phyloP scores from a whole-genome alignment of 2,329 filamentous ascomycete genomes.

The Sporothrix luriei region DNA sequence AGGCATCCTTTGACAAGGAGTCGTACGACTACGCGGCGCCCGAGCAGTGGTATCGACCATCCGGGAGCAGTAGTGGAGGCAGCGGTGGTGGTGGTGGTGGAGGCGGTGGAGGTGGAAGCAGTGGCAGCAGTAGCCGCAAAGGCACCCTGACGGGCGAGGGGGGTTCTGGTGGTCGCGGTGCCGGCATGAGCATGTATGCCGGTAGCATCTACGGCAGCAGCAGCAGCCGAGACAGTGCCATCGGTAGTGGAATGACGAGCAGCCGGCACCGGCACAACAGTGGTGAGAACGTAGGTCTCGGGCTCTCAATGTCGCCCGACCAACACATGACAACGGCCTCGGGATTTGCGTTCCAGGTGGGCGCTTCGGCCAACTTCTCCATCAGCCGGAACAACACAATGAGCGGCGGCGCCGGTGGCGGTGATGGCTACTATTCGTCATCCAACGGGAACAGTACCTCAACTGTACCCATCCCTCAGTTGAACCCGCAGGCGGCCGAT shows the following conservation, averaged over 20 bases:
- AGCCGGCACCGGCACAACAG: background rate
- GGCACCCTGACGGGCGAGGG: conserved; percentile 29
- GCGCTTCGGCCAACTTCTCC: conserved; percentile 43
- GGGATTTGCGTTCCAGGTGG: conserved; percentile 16
- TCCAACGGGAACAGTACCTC: conserved; percentile 35
- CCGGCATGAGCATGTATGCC: conserved; percentile 43
- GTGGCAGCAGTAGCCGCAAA: conserved; percentile 41
- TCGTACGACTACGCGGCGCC: conserved; percentile 73
- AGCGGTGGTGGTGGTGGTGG: background rate
- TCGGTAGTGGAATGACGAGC: background rate
- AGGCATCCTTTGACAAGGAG: conserved; percentile 63
- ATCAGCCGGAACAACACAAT: conserved; percentile 43
- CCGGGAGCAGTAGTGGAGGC: conserved; percentile 41
- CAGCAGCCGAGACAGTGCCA: conserved; percentile 34
- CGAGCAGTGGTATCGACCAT: conserved; percentile 60
- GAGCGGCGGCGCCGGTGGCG: background rate
- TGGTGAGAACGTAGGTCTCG: background rate
- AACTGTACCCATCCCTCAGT: conserved; percentile 47
- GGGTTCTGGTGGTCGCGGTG: conserved; percentile 26
- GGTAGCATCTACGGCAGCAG: conserved; percentile 42
- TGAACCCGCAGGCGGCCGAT: conserved; percentile 63
- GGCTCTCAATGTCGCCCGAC: conserved; percentile 44
- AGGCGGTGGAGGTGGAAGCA: conserved; percentile 34
- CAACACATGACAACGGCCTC: conserved; percentile 24
- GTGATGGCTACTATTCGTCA: conserved; percentile 33